Percentiles rank a stretch among this genome's conserved stretches.
Evolutionary conservation across 306 rosid species (phyloP).

Genomic region (Boehmeria nivea): DNA sequence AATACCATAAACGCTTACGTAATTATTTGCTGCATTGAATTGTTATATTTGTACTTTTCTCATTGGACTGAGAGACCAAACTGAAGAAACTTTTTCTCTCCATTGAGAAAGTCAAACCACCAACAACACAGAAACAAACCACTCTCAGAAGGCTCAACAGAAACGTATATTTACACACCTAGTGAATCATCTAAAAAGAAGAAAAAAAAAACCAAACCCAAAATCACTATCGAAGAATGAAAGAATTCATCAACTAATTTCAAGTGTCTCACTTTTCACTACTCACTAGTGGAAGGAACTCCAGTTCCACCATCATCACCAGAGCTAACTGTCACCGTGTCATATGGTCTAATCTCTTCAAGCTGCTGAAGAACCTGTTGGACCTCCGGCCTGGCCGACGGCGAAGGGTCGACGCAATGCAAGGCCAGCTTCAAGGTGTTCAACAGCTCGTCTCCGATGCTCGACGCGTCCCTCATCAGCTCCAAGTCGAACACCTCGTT

Average conservation of each 20-base stretch:
- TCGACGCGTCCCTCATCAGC: constrained; percentile 75
- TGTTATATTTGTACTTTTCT: too few species aligned
- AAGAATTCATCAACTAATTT: constrained; percentile 47
- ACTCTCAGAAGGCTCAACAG: neutral
- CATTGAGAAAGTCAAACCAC: neutral
- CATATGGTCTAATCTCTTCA: constrained; percentile 67
- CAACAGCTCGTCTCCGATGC: constrained; percentile 70
- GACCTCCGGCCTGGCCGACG: constrained; percentile 74
- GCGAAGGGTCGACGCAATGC: constrained; percentile 99
- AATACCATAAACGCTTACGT: too few species aligned
- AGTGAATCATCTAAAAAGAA: neutral
- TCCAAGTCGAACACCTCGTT: constrained; percentile 87
- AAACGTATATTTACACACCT: constrained; percentile 36
- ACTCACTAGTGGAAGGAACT: constrained; percentile 53
- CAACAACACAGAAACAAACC: neutral
- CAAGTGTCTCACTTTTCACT: neutral
- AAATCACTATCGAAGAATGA: constrained; percentile 52
- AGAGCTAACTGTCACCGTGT: constrained; percentile 27
- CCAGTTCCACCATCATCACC: constrained; percentile 53
- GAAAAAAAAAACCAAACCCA: constrained; percentile 11
- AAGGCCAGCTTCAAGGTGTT: constrained; percentile 80
- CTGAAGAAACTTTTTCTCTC: too few species aligned
- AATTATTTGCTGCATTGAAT: too few species aligned
- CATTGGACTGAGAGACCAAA: too few species aligned
- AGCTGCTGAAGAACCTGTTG: constrained; percentile 71